Base-by-base conservation (phyloP, 2,329 filamentous ascomycete species). In the Sordariomycetes sp. region DNA sequence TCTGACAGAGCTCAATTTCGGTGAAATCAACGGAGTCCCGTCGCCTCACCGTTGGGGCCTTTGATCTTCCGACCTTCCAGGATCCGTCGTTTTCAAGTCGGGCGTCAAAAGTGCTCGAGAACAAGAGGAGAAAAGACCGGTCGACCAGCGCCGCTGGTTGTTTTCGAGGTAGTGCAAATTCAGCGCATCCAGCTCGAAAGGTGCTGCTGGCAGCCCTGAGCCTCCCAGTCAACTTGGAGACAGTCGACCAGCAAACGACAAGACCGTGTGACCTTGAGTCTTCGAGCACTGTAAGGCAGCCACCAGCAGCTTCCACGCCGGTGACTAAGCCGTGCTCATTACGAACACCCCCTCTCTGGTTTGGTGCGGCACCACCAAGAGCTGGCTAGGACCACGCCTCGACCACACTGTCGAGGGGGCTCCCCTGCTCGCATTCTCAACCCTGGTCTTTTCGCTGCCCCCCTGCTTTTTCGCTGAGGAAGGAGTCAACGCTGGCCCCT, bases 281-380 rank as follows among this genome's bases (percentile, higher is more conserved):
- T 7, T 25, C 16, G 14, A 24, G 37, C 41, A 49, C 47, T 37
- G 45, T 51, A 38, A 34, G 30, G 35, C 35, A 36, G 30, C 31
- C 34, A 34, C 44, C 40, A 36, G 39, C 44, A 40, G 27, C 38
- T 42, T 43, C 42, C 31, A 40, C 32, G 25, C 30, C 30, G 29
- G 46, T 48, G 41, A 46, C 46, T 49, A 48, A 47, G 39, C 44
- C 17, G n/a, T n/a, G n/a, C 18, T 19, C 10, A 8, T 23, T 38
- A 37, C 21, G 16, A 16, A 3, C 15, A 37, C 31, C 14, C 34
- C 30, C 31, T 34, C 18, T 14, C 11, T 28, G 23, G 11, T 15
- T 11, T 7, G 18, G 18, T 17, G 11, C 16, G 19, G 18, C 30
- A 21, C 8, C 9, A 6, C 3, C 30, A 20, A 32, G 17, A 17